These are phyloP conservation scores for Fusarium avenaceum DNA, from an alignment of 2,329 filamentous ascomycete species.

Conservation along the genomic window DNA sequence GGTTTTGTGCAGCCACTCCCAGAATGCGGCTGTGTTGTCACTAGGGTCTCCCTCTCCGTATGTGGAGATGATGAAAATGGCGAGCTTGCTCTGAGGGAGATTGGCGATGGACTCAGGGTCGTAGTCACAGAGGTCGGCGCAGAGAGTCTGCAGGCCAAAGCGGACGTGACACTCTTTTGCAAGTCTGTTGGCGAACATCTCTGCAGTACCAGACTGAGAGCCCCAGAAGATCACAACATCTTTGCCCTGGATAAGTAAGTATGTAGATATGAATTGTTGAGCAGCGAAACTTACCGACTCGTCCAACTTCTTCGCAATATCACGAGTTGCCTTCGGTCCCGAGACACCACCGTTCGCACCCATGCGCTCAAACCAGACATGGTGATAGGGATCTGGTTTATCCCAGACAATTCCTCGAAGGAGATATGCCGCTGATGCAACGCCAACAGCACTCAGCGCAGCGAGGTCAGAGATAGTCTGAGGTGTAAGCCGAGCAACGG, in stretches of 20 bases:
- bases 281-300: conserved; percentile 43
- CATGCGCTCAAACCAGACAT: conserved; percentile 64
- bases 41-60: conserved; percentile 59
- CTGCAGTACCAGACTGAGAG: conserved; percentile 94
- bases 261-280: background rate
- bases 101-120: conserved; percentile 57
- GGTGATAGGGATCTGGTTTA: conserved; percentile 62
- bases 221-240: conserved; percentile 96
- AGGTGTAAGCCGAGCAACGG: conserved; percentile 34
- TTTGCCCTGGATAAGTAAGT: conserved; percentile 61
- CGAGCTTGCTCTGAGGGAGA: conserved; percentile 46
- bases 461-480: conserved; percentile 45
- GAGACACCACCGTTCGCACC: conserved; percentile 50
- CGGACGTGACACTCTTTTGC: conserved; percentile 91
- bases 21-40: conserved; percentile 54
- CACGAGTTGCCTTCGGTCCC: conserved; percentile 56
- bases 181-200: conserved; percentile 89
- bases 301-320: conserved; percentile 58
- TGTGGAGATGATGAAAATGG: conserved; percentile 56
- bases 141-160: conserved; percentile 91
- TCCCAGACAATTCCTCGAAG: conserved; percentile 62
- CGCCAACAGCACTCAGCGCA: conserved; percentile 45
- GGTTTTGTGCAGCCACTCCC: conserved; percentile 47
- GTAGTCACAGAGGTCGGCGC: conserved; percentile 66
- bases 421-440: conserved; percentile 53